Percentiles rank a stretch among this genome's conserved stretches.
These are phyloP conservation scores for Eucalyptus decipiens DNA, from an alignment of 345 rosid genomes.

Conservation along the genomic window DNA sequence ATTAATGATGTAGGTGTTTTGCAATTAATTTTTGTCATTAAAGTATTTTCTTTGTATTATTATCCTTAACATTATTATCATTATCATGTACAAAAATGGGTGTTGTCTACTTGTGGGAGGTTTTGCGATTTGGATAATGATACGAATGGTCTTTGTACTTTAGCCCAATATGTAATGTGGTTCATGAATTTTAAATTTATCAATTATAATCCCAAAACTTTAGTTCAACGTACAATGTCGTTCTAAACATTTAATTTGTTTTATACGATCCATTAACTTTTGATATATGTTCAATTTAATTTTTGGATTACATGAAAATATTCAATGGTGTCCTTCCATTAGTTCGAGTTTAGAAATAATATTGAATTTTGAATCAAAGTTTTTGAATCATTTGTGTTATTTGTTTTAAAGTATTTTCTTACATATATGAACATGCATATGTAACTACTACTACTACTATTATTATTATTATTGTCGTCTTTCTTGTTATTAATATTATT, in stretches of 20 bases:
- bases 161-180: neutral
- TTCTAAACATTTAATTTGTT: neutral
- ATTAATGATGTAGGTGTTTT: neutral
- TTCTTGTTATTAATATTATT: neutral
- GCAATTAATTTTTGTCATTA: neutral
- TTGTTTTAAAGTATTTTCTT: neutral
- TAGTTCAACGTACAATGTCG: too few species aligned
- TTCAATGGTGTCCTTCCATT: too few species aligned
- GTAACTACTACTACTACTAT: neutral
- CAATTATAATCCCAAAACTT: too few species aligned
- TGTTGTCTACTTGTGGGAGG: neutral
- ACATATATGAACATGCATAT: neutral
- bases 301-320: too few species aligned
- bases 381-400: too few species aligned
- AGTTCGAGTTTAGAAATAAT: too few species aligned
- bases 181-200: too few species aligned
- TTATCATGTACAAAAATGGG: neutral
- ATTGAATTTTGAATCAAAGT: too few species aligned
- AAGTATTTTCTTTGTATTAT: neutral
- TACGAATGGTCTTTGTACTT: neutral
- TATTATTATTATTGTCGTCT: neutral
- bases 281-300: too few species aligned
- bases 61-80: neutral
- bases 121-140: neutral
- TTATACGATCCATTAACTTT: too few species aligned